Evolutionary conservation across 768 basidiomycete genomes (phyloP).

Genomic region (Tylopilus vinaceipallidus): DNA sequence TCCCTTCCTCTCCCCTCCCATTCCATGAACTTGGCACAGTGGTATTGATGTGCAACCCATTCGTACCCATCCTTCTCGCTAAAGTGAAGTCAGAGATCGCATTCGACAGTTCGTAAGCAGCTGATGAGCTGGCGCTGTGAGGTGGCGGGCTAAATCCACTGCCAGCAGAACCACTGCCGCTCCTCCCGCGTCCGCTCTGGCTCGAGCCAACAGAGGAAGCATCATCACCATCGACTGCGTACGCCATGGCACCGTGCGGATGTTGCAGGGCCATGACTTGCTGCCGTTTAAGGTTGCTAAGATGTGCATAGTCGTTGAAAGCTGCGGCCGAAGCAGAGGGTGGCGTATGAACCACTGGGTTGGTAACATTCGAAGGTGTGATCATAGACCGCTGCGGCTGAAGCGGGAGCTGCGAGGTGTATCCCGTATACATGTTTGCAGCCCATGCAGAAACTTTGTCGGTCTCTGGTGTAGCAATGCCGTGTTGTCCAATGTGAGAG

Average conservation of each 20-base stretch:
- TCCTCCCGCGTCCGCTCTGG: conserved; percentile 32
- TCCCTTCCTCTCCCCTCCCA: conserved; percentile 29
- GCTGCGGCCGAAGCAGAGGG: conserved; percentile 12
- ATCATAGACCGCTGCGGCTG: conserved; percentile 38
- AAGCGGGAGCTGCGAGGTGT: conserved; percentile 24
- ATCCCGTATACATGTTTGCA: conserved; percentile 29
- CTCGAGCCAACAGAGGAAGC: conserved; percentile 38
- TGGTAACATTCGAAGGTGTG: conserved; percentile 43
- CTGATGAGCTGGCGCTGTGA: conserved; percentile 27
- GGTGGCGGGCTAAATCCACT: conserved; percentile 33
- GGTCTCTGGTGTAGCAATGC: conserved; percentile 14
- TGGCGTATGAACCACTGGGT: conserved; percentile 27
- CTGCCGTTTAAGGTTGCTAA: conserved; percentile 26
- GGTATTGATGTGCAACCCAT: conserved; percentile 28
- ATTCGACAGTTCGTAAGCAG: conserved; percentile 37
- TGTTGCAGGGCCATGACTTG: conserved; percentile 34
- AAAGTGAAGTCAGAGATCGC: conserved; percentile 27
- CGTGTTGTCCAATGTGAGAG: conserved; percentile 22
- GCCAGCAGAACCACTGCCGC: conserved; percentile 37
- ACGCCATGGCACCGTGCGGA: conserved; percentile 24
- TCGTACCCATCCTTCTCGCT: conserved; percentile 22
- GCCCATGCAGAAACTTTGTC: conserved; percentile 33
- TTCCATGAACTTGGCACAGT: conserved; percentile 24
- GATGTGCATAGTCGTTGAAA: conserved; percentile 22
- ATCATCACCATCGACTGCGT: conserved; percentile 38